A percentile compares a stretch with the other conserved stretches of the same genome.
These are phyloP conservation scores for Magnusiomyces tetraspermus DNA, from an alignment of 1,139 yeast genomes.

Conservation along the genomic window DNA sequence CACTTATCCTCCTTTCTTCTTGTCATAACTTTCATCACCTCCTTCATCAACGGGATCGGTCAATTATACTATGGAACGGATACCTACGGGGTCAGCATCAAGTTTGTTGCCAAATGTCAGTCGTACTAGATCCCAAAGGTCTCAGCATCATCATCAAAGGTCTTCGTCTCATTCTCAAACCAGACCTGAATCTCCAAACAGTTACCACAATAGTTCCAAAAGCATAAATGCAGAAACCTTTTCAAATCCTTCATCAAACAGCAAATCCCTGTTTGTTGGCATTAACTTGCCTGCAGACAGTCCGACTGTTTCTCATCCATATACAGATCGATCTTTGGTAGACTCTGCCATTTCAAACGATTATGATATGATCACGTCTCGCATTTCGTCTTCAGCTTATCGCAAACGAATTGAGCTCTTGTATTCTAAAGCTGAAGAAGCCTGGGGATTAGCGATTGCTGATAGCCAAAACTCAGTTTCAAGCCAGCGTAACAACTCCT, in stretches of 20 bases:
- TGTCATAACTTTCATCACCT: not conserved
- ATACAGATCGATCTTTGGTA: slow-evolving; percentile 28
- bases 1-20: too few relatives aligned
- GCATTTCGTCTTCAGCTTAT: slow-evolving; percentile 30
- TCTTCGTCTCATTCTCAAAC: not conserved
- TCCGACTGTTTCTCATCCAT: slow-evolving; percentile 25
- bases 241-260: not conserved
- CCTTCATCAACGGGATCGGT: not conserved
- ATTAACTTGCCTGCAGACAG: slow-evolving; percentile 31
- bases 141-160: not conserved
- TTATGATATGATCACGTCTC: slow-evolving; percentile 33
- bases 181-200: not conserved
- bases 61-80: not conserved
- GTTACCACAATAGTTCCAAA: not conserved
- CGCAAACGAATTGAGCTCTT: slow-evolving; percentile 25
- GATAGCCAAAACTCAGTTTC: slow-evolving; percentile 57
- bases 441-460: slow-evolving; percentile 92
- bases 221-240: not conserved
- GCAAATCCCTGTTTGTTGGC: slow-evolving; percentile 26
- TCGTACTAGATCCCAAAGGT: not conserved
- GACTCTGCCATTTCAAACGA: slow-evolving; percentile 21
- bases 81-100: not conserved
- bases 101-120: not conserved
- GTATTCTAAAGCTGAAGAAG: slow-evolving; percentile 21
- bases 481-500: not conserved